Evolutionary conservation across 257 asterid species (phyloP).

Genomic region (Rubia yunnanensis): DNA sequence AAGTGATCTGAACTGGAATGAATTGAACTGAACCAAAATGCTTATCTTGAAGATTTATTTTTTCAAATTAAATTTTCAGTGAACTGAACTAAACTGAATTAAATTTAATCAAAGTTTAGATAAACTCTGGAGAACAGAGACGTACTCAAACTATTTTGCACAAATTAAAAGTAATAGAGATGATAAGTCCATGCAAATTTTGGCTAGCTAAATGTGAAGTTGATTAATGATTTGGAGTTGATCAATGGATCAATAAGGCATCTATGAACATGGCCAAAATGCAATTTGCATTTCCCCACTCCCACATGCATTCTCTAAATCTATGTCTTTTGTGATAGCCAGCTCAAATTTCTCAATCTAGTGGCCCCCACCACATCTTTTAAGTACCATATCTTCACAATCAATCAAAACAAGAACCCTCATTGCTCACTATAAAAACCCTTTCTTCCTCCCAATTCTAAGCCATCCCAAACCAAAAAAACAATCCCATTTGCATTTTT

Average conservation of each 20-base stretch:
- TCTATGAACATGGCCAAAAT: constrained; percentile 20
- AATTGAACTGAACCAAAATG: no score
- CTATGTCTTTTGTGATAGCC: constrained; percentile 19
- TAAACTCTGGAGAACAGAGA: no score
- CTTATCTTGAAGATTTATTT: no score
- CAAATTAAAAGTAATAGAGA: background rate
- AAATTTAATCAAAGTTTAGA: no score
- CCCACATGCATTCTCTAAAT: constrained; percentile 17
- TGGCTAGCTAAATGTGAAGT: background rate
- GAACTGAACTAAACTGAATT: no score
- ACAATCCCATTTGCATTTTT: background rate
- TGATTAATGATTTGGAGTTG: background rate
- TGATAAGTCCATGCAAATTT: background rate
- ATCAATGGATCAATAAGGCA: background rate
- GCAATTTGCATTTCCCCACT: constrained; percentile 24
- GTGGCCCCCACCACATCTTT: constrained; percentile 8
- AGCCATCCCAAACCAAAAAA: constrained; percentile 18
- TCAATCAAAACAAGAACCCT: background rate
- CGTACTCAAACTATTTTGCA: background rate
- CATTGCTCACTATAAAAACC: constrained; percentile 29
- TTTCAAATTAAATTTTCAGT: no score
- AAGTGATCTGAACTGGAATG: no score
- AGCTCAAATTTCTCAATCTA: constrained; percentile 29
- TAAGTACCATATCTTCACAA: constrained; percentile 7
- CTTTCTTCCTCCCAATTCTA: background rate